Evolutionary conservation across 148 eudicot genomes (phyloP).

Genomic region (Camellia japonica): DNA sequence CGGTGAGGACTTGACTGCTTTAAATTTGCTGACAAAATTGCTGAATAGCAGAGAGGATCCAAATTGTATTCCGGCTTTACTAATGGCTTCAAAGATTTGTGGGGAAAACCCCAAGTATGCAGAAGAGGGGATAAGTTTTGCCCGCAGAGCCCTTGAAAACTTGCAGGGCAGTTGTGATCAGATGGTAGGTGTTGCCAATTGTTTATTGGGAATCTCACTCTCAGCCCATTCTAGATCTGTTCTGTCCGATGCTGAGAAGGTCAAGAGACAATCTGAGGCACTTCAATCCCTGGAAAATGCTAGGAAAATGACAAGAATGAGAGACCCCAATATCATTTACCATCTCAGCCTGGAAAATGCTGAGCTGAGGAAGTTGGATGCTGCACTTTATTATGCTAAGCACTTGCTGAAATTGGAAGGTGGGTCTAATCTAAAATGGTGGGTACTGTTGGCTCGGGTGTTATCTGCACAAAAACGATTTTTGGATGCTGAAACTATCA

Average conservation of each 20-base stretch:
- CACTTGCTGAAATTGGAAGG: constrained; percentile 48
- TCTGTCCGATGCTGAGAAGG: constrained; percentile 46
- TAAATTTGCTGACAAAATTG: constrained; percentile 61
- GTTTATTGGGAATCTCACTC: constrained; percentile 46
- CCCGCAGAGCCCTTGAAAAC: constrained; percentile 47
- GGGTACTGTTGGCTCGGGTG: constrained; percentile 60
- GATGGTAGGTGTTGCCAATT: constrained; percentile 46
- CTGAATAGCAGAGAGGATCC: constrained; percentile 46
- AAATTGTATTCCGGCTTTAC: constrained; percentile 44
- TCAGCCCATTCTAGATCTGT: constrained; percentile 44
- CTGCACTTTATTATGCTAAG: constrained; percentile 59
- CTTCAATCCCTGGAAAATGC: constrained; percentile 48
- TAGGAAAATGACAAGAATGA: constrained; percentile 35
- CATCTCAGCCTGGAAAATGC: constrained; percentile 64
- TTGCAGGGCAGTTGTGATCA: constrained; percentile 53
- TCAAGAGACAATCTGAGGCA: constrained; percentile 47
- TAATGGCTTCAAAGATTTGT: constrained; percentile 75
- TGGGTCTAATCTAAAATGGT: constrained; percentile 50
- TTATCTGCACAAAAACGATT: constrained; percentile 63
- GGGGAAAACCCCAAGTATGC: constrained; percentile 37
- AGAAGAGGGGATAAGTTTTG: constrained; percentile 69
- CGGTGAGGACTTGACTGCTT: constrained; percentile 53
- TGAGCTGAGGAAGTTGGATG: constrained; percentile 62
- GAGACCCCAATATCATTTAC: constrained; percentile 42
- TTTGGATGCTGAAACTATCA: constrained; percentile 49